Conservation (phyloP, 768 basidiomycete genomes). For the Lentinus brumalis region DNA sequence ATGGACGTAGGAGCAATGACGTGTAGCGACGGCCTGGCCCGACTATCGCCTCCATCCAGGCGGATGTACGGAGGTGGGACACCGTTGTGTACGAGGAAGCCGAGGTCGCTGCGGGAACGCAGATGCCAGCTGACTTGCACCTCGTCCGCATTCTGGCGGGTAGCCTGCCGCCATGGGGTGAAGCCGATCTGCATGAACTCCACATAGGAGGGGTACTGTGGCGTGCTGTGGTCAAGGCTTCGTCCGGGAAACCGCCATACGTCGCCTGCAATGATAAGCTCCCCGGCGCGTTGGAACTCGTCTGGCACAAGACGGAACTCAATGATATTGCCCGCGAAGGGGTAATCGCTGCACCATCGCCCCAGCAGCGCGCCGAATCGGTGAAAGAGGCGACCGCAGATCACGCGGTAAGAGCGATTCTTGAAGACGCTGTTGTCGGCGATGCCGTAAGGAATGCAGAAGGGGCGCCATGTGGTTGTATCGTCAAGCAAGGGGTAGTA, state of each 20-base stretch:
- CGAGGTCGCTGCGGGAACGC: conserved; percentile 12
- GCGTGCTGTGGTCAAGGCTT: neutral
- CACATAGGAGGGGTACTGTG: conserved; percentile 4
- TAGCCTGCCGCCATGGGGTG: neutral
- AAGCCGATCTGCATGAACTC: conserved; percentile 21
- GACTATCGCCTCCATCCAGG: conserved; percentile 3
- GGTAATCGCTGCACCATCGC: conserved; percentile 29
- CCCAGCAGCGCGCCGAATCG: conserved; percentile 26
- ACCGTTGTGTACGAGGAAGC: conserved; percentile 10
- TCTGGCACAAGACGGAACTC: conserved; percentile 26
- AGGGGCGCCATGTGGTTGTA: conserved; percentile 20
- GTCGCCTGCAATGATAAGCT: conserved; percentile 23
- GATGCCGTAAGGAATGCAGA: conserved; percentile 22
- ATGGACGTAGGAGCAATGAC: conserved; percentile 15
- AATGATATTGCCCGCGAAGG: conserved; percentile 23
- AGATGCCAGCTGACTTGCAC: conserved; percentile 16
- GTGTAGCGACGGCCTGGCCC: conserved; percentile 17
- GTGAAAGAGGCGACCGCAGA: conserved; percentile 24
- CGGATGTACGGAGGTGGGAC: conserved; percentile 6
- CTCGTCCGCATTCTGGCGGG: conserved; percentile 6
- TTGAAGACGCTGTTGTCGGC: conserved; percentile 7
- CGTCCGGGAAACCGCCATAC: conserved; percentile 19
- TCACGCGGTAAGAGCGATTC: conserved; percentile 14
- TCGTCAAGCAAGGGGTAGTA: conserved; percentile 18
- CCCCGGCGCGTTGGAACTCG: conserved; percentile 10